A percentile compares a stretch with the other conserved stretches of the same genome.
Evolutionary conservation across 768 basidiomycete species (phyloP).

Genomic region (Cytidiella melzeri): DNA sequence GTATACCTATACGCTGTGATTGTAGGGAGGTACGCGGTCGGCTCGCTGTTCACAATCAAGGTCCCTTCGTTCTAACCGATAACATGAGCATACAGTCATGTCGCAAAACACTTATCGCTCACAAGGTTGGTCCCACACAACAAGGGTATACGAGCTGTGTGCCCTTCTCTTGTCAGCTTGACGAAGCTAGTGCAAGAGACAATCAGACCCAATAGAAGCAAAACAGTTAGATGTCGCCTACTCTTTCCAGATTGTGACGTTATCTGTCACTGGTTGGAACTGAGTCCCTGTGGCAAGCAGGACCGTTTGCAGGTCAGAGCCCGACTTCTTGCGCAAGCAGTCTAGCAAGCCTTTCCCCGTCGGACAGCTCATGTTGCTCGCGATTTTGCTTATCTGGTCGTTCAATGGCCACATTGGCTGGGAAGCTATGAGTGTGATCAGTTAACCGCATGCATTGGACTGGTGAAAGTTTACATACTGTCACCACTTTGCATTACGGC

Average conservation of each 20-base stretch:
- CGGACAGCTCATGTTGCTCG: conserved; percentile 19
- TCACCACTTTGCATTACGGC: conserved; percentile 23
- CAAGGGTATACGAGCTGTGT: conserved; percentile 17
- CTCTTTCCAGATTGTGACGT: conserved; percentile 22
- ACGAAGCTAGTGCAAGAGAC: conserved; percentile 10
- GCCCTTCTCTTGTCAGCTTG: conserved; percentile 15
- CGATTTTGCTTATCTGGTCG: conserved; percentile 16
- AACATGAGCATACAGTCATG: too few relatives aligned
- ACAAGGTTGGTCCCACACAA: conserved; percentile 20
- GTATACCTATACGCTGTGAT: conserved; percentile 18
- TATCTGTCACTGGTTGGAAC: conserved; percentile 24
- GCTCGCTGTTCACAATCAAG: conserved; percentile 21
- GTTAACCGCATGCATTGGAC: not conserved
- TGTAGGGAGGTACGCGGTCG: conserved; percentile 16
- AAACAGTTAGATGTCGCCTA: not conserved
- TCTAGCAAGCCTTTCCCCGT: conserved; percentile 16
- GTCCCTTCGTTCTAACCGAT: conserved; percentile 20
- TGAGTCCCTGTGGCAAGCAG: conserved; percentile 19
- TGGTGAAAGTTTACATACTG: conserved; percentile 12
- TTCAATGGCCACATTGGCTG: conserved; percentile 20
- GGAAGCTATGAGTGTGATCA: conserved; percentile 12
- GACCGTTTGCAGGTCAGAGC: conserved; percentile 14
- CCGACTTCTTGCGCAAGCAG: conserved; percentile 19
- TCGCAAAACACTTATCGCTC: not conserved
- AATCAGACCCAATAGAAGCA: not conserved